Conservation (phyloP, 2,329 filamentous ascomycete species). For the Aspergillus novofumigatus region DNA sequence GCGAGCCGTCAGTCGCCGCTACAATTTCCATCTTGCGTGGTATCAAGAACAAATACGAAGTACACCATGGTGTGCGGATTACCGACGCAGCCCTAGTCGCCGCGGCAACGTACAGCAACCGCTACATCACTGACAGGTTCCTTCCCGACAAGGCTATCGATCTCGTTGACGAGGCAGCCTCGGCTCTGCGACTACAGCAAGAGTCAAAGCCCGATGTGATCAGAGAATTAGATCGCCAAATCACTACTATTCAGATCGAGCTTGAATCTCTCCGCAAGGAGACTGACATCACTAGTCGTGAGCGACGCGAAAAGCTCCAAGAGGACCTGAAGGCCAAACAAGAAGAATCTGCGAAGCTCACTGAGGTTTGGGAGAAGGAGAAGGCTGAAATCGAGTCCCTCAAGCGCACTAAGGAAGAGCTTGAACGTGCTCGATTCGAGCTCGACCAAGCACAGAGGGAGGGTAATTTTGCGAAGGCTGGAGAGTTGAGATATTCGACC, state of each 20-base stretch:
- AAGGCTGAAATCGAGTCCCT: conserved; percentile 78
- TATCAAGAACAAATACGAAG: conserved; percentile 96
- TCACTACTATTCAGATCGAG: conserved; percentile 97
- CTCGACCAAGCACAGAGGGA: conserved; percentile 82
- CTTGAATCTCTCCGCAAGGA: conserved; percentile 92
- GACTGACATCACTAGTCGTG: conserved; percentile 81
- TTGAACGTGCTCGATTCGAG: conserved; percentile 80
- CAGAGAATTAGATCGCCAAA: conserved; percentile 84
- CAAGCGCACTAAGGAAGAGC: conserved; percentile 81
- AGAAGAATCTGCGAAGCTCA: conserved; percentile 70
- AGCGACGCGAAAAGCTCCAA: conserved; percentile 82
- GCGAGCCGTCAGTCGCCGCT: conserved; percentile 83
- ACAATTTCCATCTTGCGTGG: conserved; percentile 93
- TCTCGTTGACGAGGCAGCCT: conserved; percentile 91
- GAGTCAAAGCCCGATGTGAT: conserved; percentile 97
- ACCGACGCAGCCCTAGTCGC: conserved; percentile 89
- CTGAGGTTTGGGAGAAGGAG: conserved; percentile 85
- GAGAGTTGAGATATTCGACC: conserved; percentile 80
- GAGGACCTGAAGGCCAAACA: conserved; percentile 70
- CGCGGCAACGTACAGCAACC: conserved; percentile 85
- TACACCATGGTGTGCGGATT: conserved; percentile 93
- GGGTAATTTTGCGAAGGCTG: conserved; percentile 85
- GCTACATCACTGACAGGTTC: conserved; percentile 95
- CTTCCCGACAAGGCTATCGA: conserved; percentile 97
- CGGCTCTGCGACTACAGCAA: conserved; percentile 83